A percentile compares a stretch with the other conserved stretches of the same genome.
Evolutionary conservation across 805 yeast genomes (phyloP).

Genomic region (Metschnikowia colocasiae): DNA sequence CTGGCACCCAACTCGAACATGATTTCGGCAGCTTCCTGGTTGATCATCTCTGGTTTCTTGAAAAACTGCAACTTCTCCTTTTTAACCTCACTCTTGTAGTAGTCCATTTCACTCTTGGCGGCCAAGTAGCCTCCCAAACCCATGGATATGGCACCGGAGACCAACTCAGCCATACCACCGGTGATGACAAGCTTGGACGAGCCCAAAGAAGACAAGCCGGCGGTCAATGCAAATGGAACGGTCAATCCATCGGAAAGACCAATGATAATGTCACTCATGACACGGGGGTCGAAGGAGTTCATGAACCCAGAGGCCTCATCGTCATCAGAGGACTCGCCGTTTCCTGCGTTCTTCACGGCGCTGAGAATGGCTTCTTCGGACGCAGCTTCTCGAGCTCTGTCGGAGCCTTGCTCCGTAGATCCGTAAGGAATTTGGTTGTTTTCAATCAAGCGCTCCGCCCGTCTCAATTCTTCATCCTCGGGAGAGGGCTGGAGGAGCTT

Average conservation of each 20-base stretch:
- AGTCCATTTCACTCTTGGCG: conserved; percentile 83
- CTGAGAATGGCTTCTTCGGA: conserved; percentile 35
- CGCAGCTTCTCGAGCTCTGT: conserved; percentile 34
- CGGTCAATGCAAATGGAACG: conserved; percentile 98
- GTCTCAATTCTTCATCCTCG: conserved; percentile 26
- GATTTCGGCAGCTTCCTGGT: conserved; percentile 77
- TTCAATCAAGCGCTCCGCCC: conserved; percentile 30
- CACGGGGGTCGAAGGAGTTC: conserved; percentile 76
- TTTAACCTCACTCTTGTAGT: conserved; percentile 66
- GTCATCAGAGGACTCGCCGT: conserved; percentile 21
- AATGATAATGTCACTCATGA: conserved; percentile 88
- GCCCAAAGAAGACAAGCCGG: conserved; percentile 90
- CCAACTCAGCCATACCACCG: conserved; percentile 97
- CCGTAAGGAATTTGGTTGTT: conserved; percentile 38
- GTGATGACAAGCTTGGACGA: conserved; percentile 87
- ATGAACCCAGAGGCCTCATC: conserved; percentile 33
- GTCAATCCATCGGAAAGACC: conserved; percentile 95
- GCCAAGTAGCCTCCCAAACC: conserved; percentile 97
- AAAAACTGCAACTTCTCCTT: conserved; percentile 67
- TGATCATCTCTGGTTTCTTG: conserved; percentile 59
- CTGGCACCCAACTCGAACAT: conserved; percentile 69
- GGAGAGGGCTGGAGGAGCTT: conserved; percentile 23
- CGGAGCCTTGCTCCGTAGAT: conserved; percentile 23
- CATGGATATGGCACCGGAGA: conserved; percentile 96
- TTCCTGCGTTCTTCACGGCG: conserved; percentile 26